Base-by-base conservation (phyloP, 2,329 filamentous ascomycete species). In the Paecilomyces niveus region DNA sequence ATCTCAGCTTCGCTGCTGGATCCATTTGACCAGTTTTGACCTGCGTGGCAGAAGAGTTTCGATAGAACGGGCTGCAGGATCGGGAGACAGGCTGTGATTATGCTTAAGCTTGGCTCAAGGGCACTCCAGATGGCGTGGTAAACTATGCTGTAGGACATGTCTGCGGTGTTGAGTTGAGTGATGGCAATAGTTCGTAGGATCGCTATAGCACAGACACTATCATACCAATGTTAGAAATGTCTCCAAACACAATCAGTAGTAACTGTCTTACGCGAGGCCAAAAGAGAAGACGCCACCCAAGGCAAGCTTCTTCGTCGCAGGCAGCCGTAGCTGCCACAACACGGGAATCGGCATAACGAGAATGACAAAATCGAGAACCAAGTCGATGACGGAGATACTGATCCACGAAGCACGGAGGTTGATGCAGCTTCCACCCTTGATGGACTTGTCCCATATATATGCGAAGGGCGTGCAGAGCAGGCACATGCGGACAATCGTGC, bases 281-380 rank as follows among this genome's bases (percentile, higher is more conserved):
- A 53, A 31, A 15, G n/a, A 26, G 51, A 53, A 53, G 51, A 53
- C 29, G 7, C 51, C 21, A 15, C 22, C 22, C 10, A 58, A 29
- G 18, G 57, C 53, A 4, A 58, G 15, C 22, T 56, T 58, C 39
- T 53, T 32, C 31, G n/a, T 18, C 2, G 21, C 11, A 15, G 57
- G 57, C 18, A 58, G 54, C 2, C 54, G 57, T 33, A 58, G 29
- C 29, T 39, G 31, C 57, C 57, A 56, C 13, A 58, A 13, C 6
- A 55, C 7, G 29, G 54, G 26, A 15, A 55, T 45, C 5, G 54
- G 54, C 15, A 55, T 31, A 22, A 35, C 11, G n/a, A 55, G 11
- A 32, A 55, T 55, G 54, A 55, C 35, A 13, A 45, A 21, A 32
- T 55, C 24, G 3, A 55, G 29, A 10, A 55, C 22, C 31, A 55